Evolutionary conservation across 495 filamentous ascomycete species (phyloP).

Genomic region (Penicillium coffeae): DNA sequence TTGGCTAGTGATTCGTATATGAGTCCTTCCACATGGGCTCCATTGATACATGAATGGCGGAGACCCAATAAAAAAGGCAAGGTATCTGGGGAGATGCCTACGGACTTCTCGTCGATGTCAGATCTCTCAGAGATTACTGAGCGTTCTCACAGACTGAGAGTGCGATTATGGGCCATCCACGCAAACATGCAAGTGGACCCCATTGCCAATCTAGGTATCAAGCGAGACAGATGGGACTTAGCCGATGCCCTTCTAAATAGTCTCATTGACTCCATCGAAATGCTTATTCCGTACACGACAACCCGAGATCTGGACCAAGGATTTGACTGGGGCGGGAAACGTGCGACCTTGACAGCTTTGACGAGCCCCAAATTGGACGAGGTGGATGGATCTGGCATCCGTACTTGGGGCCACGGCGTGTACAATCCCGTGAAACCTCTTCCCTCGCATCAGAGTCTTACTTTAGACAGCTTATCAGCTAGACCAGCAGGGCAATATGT

Average conservation of each 20-base stretch:
- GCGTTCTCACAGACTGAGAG: background rate
- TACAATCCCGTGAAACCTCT: background rate
- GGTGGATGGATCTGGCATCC: too few species aligned
- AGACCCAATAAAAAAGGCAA: background rate
- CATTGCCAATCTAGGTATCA: background rate
- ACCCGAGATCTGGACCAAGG: background rate
- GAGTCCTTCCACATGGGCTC: background rate
- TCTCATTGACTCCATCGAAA: background rate
- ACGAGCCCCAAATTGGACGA: too few species aligned
- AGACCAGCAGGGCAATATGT: slow-evolving; percentile 19
- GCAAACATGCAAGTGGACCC: background rate
- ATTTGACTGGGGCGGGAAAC: background rate
- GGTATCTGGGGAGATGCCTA: background rate
- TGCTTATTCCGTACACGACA: background rate
- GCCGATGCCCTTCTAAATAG: background rate
- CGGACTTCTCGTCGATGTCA: background rate
- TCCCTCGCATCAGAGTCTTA: background rate
- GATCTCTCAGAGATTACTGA: background rate
- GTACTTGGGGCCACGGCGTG: background rate
- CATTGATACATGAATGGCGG: background rate
- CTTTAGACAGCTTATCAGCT: background rate
- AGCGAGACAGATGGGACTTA: background rate
- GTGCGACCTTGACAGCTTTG: background rate
- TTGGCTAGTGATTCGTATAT: too few species aligned
- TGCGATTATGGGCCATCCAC: background rate